Evolutionary conservation across 2,329 filamentous ascomycete species (phyloP).

Genomic region (Colletotrichum sp.): DNA sequence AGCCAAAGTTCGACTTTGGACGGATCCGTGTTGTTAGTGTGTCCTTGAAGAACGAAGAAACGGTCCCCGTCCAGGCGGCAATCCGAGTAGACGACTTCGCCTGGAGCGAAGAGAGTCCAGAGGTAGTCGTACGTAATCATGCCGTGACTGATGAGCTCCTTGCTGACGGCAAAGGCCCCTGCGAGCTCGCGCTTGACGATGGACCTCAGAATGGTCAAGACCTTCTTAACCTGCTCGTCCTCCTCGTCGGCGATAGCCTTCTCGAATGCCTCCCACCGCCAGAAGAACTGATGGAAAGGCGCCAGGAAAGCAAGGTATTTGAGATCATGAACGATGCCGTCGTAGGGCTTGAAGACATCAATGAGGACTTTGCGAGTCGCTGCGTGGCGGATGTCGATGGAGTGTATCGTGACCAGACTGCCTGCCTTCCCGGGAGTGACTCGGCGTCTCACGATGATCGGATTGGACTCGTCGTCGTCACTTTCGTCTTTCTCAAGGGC

Average conservation of each 20-base stretch:
- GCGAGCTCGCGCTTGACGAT: constrained; percentile 57
- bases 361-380: constrained; percentile 24
- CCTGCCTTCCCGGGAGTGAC: constrained; percentile 18
- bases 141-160: constrained; percentile 56
- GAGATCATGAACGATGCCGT: constrained; percentile 15
- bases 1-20: constrained; percentile 40
- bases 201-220: constrained; percentile 19
- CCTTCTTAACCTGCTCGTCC: constrained; percentile 13
- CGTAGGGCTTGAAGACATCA: constrained; percentile 22
- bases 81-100: constrained; percentile 41
- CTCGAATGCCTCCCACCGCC: constrained; percentile 26
- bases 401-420: constrained; percentile 21
- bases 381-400: constrained; percentile 25
- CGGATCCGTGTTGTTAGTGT: constrained; percentile 33
- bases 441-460: constrained; percentile 24
- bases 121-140: constrained; percentile 57
- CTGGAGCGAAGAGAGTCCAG: constrained; percentile 58
- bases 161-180: constrained; percentile 52
- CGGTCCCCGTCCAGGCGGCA: constrained; percentile 40
- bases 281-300: constrained; percentile 26
- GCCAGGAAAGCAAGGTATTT: constrained; percentile 22
- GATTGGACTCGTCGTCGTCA: neutral
- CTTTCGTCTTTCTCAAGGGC: neutral
- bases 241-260: constrained; percentile 20
- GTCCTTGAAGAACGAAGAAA: constrained; percentile 34